Conservation (phyloP, 495 filamentous ascomycete genomes). For the Opeltia flavorubescens region DNA sequence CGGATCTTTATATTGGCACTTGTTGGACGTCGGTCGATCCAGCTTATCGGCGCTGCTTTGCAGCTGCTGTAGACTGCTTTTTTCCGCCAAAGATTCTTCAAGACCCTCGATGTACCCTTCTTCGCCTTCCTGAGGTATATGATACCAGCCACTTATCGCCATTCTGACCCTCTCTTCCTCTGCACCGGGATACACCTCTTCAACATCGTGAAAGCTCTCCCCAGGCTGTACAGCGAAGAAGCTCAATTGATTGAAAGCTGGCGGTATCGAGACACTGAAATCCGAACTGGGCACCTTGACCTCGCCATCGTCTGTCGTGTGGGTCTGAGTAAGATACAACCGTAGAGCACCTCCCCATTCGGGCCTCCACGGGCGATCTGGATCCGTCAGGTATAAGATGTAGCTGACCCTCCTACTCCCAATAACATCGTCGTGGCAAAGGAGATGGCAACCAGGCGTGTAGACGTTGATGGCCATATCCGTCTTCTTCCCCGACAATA, state of each 20-base stretch:
- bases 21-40: constrained; percentile 48
- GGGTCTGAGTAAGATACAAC: constrained; percentile 63
- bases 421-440: constrained; percentile 98
- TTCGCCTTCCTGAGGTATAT: constrained; percentile 91
- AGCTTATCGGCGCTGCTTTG: constrained; percentile 81
- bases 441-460: constrained; percentile 83
- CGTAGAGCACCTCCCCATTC: constrained; percentile 92
- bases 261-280: constrained; percentile 63
- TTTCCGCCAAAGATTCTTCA: constrained; percentile 76
- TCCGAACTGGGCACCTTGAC: constrained; percentile 65
- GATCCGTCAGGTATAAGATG: constrained; percentile 91
- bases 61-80: constrained; percentile 79
- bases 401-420: constrained; percentile 86
- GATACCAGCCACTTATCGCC: constrained; percentile 99
- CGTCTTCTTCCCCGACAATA: constrained; percentile 83
- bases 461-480: constrained; percentile 99
- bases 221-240: constrained; percentile 98
- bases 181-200: constrained; percentile 76
- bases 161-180: constrained; percentile 66
- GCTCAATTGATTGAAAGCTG: constrained; percentile 90
- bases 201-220: constrained; percentile 95
- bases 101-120: constrained; percentile 80
- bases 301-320: constrained; percentile 49
- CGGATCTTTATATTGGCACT: constrained; percentile 24
- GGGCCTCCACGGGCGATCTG: constrained; percentile 73